Percentiles rank a stretch among this genome's conserved stretches.
phyloP scores from a whole-genome alignment of 2,329 filamentous ascomycete species.

The Tolypocladium ovalisporum region DNA sequence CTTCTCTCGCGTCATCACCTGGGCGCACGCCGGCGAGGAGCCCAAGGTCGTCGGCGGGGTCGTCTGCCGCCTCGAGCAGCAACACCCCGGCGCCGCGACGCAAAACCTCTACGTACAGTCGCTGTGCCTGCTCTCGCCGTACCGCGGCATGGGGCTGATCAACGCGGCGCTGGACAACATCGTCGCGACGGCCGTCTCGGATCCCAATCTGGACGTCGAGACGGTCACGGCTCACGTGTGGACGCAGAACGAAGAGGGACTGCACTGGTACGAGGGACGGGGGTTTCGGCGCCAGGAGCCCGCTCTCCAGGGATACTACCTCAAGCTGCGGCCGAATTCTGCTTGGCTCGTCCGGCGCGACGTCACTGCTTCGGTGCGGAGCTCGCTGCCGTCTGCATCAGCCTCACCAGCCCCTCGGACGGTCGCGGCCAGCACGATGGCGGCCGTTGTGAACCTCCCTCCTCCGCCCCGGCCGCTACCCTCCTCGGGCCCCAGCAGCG shows the following conservation, averaged over 20 bases:
- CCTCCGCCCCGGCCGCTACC: slow-evolving; percentile 8
- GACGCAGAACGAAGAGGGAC: slow-evolving; percentile 53
- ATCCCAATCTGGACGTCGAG: slow-evolving; percentile 25
- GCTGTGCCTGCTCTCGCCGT: slow-evolving; percentile 51
- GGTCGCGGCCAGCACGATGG: slow-evolving; percentile 14
- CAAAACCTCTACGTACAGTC: slow-evolving; percentile 54
- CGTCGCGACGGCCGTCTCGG: slow-evolving; percentile 24
- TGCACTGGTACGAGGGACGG: slow-evolving; percentile 50
- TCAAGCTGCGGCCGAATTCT: slow-evolving; percentile 47
- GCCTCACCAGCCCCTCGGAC: slow-evolving; percentile 6
- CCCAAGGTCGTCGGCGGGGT: slow-evolving; percentile 49
- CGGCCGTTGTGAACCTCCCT: slow-evolving; percentile 21
- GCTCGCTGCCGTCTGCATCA: slow-evolving; percentile 9
- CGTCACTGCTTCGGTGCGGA: slow-evolving; percentile 18
- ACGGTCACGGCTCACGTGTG: slow-evolving; percentile 56
- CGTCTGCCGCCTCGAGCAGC: slow-evolving; percentile 47
- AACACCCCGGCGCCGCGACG: slow-evolving; percentile 4
- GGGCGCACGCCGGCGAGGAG: slow-evolving; percentile 31
- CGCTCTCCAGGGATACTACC: slow-evolving; percentile 48
- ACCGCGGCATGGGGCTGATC: slow-evolving; percentile 48
- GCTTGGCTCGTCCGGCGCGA: slow-evolving; percentile 48
- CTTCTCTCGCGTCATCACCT: slow-evolving; percentile 51
- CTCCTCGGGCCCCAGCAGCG: slow-evolving; percentile 5
- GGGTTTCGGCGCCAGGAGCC: slow-evolving; percentile 41
- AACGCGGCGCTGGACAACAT: slow-evolving; percentile 45